Conservation (phyloP, 2,329 filamentous ascomycete species). For the Cladosporium sp. region DNA sequence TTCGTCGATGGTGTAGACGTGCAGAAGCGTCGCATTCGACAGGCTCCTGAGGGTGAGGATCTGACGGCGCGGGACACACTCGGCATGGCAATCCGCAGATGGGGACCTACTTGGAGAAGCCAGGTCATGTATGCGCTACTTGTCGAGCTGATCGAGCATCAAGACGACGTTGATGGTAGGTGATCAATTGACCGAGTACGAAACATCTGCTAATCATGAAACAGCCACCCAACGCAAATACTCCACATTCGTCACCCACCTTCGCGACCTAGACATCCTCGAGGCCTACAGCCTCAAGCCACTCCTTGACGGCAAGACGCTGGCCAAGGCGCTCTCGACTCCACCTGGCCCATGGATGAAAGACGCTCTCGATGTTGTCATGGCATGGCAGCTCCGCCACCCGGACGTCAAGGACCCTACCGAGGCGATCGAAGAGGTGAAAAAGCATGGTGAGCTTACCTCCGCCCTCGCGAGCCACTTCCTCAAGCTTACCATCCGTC, state of each 20-base stretch:
- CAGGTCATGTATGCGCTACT: slow-evolving; percentile 64
- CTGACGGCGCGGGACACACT: slow-evolving; percentile 53
- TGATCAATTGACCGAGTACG: slow-evolving; percentile 6
- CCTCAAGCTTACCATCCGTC: slow-evolving; percentile 58
- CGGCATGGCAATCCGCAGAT: slow-evolving; percentile 67
- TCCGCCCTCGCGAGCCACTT: slow-evolving; percentile 47
- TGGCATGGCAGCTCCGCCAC: slow-evolving; percentile 84
- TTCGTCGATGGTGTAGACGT: slow-evolving; percentile 51
- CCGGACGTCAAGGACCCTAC: slow-evolving; percentile 56
- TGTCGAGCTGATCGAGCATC: slow-evolving; percentile 49
- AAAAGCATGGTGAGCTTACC: slow-evolving; percentile 43
- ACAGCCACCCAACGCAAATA: slow-evolving; percentile 47
- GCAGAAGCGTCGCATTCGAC: slow-evolving; percentile 40
- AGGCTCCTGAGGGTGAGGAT: slow-evolving; percentile 39
- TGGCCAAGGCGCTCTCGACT: slow-evolving; percentile 60
- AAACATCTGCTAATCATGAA: slow-evolving; percentile 5
- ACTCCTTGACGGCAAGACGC: slow-evolving; percentile 64
- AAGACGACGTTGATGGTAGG: slow-evolving; percentile 39
- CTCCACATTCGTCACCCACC: slow-evolving; percentile 46
- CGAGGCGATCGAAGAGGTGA: slow-evolving; percentile 41
- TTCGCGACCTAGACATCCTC: slow-evolving; percentile 46
- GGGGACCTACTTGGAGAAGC: slow-evolving; percentile 66
- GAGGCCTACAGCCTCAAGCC: slow-evolving; percentile 45
- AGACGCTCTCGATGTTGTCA: slow-evolving; percentile 67
- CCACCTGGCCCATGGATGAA: slow-evolving; percentile 81